Evolutionary conservation across 805 yeast species (phyloP).

Genomic region (Phaffomyces thermotolerans): DNA sequence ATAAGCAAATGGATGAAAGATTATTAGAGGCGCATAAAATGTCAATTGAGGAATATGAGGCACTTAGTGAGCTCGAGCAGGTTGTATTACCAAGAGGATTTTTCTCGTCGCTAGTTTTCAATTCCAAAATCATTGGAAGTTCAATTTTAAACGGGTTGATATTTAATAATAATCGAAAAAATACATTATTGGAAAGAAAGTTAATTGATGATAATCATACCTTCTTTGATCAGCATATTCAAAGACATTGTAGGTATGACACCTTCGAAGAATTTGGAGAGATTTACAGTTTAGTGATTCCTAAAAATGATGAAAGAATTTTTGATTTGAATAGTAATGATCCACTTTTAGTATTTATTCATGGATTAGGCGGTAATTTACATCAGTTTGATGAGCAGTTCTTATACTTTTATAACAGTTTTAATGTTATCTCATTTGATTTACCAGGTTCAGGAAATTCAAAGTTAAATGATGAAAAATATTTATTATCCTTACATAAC

Average conservation of each 20-base stretch:
- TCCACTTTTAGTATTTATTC: constrained; percentile 52
- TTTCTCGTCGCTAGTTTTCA: neutral
- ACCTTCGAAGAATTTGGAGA: constrained; percentile 6
- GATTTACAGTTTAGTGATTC: constrained; percentile 8
- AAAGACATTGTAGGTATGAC: constrained; percentile 6
- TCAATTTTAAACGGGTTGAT: neutral
- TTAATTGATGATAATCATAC: constrained; percentile 14
- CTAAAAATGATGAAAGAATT: constrained; percentile 10
- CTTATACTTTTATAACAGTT: constrained; percentile 52
- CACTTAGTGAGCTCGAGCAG: constrained; percentile 16
- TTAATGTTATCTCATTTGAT: constrained; percentile 65
- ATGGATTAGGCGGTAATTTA: constrained; percentile 88
- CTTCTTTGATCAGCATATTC: constrained; percentile 11
- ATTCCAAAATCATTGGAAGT: neutral
- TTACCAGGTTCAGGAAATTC: constrained; percentile 78
- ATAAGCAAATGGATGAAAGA: constrained; percentile 6
- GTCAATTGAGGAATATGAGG: constrained; percentile 13
- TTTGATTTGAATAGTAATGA: constrained; percentile 4
- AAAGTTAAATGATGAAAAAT: constrained; percentile 1
- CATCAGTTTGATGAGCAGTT: constrained; percentile 72
- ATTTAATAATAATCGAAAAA: neutral
- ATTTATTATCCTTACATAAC: constrained; percentile 12
- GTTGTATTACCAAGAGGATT: neutral
- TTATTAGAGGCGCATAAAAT: no score
- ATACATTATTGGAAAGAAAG: constrained; percentile 13